These are phyloP conservation scores for Corylus avellana DNA, from an alignment of 306 rosid species.

Conservation along the genomic window DNA sequence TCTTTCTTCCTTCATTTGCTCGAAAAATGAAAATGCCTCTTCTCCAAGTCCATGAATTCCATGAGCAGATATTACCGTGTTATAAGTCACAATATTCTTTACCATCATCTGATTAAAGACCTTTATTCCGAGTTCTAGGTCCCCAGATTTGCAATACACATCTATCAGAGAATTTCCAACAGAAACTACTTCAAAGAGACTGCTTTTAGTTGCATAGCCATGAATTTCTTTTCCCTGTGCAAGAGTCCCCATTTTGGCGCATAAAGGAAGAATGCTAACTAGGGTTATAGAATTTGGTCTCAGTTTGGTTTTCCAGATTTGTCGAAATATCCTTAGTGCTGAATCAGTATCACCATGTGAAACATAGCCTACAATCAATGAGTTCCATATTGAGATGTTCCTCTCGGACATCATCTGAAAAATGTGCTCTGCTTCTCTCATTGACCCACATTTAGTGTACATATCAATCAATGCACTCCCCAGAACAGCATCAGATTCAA, in stretches of 20 bases:
- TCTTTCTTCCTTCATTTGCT: slow-evolving; percentile 42
- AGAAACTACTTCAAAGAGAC: slow-evolving; percentile 22
- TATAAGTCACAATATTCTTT: slow-evolving; percentile 45
- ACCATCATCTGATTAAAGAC: slow-evolving; percentile 39
- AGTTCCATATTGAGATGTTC: slow-evolving; percentile 41
- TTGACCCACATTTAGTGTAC: slow-evolving; percentile 48
- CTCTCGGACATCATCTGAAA: slow-evolving; percentile 34
- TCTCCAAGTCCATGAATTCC: slow-evolving; percentile 49
- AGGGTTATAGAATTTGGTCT: slow-evolving; percentile 50
- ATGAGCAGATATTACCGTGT: slow-evolving; percentile 47
- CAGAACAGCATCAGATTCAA: slow-evolving; percentile 35
- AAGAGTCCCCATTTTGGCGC: slow-evolving; percentile 43
- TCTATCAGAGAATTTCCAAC: slow-evolving; percentile 47
- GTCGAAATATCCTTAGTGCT: slow-evolving; percentile 32
- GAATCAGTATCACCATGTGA: slow-evolving; percentile 33
- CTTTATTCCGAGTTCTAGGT: slow-evolving; percentile 40
- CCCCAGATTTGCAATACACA: slow-evolving; percentile 49
- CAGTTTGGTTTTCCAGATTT: slow-evolving; percentile 32
- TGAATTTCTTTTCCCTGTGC: slow-evolving; percentile 53
- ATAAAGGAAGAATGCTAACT: slow-evolving; percentile 45
- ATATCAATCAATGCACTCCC: slow-evolving; percentile 45
- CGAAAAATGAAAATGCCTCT: slow-evolving; percentile 36
- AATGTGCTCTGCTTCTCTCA: slow-evolving; percentile 37
- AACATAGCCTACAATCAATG: slow-evolving; percentile 45
- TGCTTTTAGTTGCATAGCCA: slow-evolving; percentile 44